Conservation (phyloP, 2,329 filamentous ascomycete species). For the Colletotrichum horii region DNA sequence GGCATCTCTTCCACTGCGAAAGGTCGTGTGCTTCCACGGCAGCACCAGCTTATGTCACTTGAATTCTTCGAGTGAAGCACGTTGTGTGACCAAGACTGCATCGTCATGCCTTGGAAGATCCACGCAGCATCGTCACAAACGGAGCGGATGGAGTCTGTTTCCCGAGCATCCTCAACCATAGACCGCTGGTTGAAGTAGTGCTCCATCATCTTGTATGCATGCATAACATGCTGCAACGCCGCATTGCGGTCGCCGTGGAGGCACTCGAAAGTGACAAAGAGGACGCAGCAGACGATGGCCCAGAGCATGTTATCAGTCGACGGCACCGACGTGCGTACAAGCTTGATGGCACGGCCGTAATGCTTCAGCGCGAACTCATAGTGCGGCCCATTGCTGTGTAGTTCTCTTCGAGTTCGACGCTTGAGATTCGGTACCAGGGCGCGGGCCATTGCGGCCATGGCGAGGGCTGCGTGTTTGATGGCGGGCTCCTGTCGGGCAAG, state of each 20-base stretch:
- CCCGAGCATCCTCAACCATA: not conserved
- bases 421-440: constrained; percentile 37
- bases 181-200: not conserved
- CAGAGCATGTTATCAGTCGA: constrained; percentile 40
- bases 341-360: constrained; percentile 44
- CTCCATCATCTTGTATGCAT: constrained; percentile 30
- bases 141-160: constrained; percentile 2
- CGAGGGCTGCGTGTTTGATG: constrained; percentile 34
- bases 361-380: constrained; percentile 44
- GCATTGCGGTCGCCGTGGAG: constrained; percentile 44
- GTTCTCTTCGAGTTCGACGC: not conserved
- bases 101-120: constrained; percentile 18
- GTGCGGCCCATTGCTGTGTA: constrained; percentile 5
- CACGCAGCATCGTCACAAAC: constrained; percentile 15
- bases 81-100: constrained; percentile 15
- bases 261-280: constrained; percentile 47
- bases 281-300: constrained; percentile 41
- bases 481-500: constrained; percentile 40
- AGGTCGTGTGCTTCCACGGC: constrained; percentile 27
- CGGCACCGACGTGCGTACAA: constrained; percentile 39
- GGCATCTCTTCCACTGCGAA: constrained; percentile 40
- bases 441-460: constrained; percentile 21
- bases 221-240: constrained; percentile 43
- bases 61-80: not conserved
- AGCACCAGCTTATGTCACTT: constrained; percentile 10